A percentile compares a stretch with the other conserved stretches of the same genome.
Conservation (phyloP, 2,329 filamentous ascomycete genomes). For the Fusarium fracticaudum region DNA sequence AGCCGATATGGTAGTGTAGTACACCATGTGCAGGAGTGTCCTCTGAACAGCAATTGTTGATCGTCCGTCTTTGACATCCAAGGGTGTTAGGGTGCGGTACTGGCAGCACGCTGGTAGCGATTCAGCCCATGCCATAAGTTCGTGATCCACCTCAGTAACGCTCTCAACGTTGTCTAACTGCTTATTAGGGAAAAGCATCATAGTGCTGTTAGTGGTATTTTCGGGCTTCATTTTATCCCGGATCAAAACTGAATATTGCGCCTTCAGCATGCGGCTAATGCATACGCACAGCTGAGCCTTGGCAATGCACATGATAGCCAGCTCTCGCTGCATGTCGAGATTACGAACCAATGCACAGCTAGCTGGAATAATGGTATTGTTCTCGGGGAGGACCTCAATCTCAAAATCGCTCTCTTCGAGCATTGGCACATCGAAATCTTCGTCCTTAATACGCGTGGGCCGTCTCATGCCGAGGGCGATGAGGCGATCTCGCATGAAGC, state of each 20-base stretch:
- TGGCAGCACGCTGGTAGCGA: conserved; percentile 76
- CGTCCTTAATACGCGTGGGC: conserved; percentile 90
- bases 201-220: conserved; percentile 77
- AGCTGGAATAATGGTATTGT: conserved; percentile 72
- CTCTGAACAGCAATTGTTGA: conserved; percentile 75
- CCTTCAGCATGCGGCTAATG: conserved; percentile 87
- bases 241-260: conserved; percentile 91
- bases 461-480: conserved; percentile 94
- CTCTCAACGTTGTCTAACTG: conserved; percentile 82
- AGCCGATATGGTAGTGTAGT: conserved; percentile 89
- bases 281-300: conserved; percentile 90
- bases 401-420: conserved; percentile 87
- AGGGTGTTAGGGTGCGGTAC: conserved; percentile 66
- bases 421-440: conserved; percentile 95
- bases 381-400: conserved; percentile 72
- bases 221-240: conserved; percentile 83
- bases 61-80: conserved; percentile 68
- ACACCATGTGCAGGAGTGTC: conserved; percentile 92
- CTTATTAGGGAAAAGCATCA: conserved; percentile 94
- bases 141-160: conserved; percentile 80
- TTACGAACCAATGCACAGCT: conserved; percentile 79
- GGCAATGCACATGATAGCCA: conserved; percentile 89
- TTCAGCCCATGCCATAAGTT: conserved; percentile 80
- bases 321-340: conserved; percentile 75
- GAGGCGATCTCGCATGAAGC: conserved; percentile 92